Evolutionary conservation across 2,329 filamentous ascomycete genomes (phyloP).

Genomic region (Aureobasidium sp.): DNA sequence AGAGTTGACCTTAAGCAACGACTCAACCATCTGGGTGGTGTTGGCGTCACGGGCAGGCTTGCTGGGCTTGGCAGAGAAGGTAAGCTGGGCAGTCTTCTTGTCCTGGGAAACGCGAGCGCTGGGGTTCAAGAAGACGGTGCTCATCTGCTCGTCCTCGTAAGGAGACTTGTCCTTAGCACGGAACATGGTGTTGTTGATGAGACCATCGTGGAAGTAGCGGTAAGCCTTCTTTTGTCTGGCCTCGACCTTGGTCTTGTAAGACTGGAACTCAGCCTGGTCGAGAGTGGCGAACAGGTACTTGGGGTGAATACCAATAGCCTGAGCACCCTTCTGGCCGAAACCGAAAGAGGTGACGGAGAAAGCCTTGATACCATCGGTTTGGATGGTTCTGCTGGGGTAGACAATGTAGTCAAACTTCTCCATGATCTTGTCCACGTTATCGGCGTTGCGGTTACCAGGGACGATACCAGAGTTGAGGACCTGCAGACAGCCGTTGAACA

Average conservation of each 20-base stretch:
- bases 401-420: constrained; percentile 98
- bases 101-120: constrained; percentile 76
- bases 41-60: constrained; percentile 54
- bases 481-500: constrained; percentile 97
- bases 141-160: constrained; percentile 81
- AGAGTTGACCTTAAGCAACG: constrained; percentile 56
- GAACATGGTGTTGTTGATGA: constrained; percentile 97
- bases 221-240: constrained; percentile 97
- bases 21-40: constrained; percentile 69
- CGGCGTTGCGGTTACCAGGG: constrained; percentile 93
- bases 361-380: constrained; percentile 96
- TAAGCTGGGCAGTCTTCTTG: constrained; percentile 76
- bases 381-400: constrained; percentile 88
- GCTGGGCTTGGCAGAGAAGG: constrained; percentile 61
- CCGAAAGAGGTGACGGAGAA: constrained; percentile 99
- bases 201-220: constrained; percentile 94
- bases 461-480: constrained; percentile 90
- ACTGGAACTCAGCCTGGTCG: constrained; percentile 70
- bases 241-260: constrained; percentile 82
- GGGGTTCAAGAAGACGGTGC: constrained; percentile 86
- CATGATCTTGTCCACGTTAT: constrained; percentile 94
- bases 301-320: constrained; percentile 93
- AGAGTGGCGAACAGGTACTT: constrained; percentile 94
- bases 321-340: constrained; percentile 97
- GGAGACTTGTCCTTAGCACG: constrained; percentile 88